Evolutionary conservation across 1,139 yeast genomes (phyloP), one percentile per base, ranked within the genome.

Genomic region (Saccharomyces hybrid): DNA sequence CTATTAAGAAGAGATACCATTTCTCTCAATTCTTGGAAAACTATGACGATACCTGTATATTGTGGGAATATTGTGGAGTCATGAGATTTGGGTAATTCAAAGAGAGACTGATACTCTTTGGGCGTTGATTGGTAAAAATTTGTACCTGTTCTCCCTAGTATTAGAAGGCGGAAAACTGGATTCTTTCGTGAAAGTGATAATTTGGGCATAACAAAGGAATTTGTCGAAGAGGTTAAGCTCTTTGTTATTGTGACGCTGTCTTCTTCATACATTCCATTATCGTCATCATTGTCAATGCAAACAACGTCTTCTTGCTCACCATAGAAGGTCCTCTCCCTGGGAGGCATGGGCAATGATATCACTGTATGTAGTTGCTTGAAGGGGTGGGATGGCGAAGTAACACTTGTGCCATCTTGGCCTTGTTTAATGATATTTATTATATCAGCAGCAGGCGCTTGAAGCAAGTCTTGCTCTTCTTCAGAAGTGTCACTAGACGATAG

Each of bases 131-230:
- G 57, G 46, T 62, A 65, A 49, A 65, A 66, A 26, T 58, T 56
- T 48, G 53, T 52, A 6, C 65, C 65, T 3, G 64, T 59, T 54
- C 64, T 62, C 4, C 68, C 68, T 7, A 65, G 53, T 25, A 66
- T 56, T 26, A 66, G 54, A 25, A 66, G 55, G 48, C 57, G 60
- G 50, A 59, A 56, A 38, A 55, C 56, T 53, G 53, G 58, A 23
- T 56, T 55, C 41, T 55, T 60, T 46, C 59, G 58, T 5, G 61
- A 54, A 11, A 64, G 49, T 0, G 70, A 63, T 20, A 67, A 51
- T 54, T 61, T 67, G 9, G 70, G 70, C 70, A 67, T 67, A n/a
- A 67, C 64, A 53, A 67, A 65, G n/a, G 68, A 64, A 25, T 31
- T 31, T 31, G 59, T 60, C 11, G 69, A 63, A 8, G 65, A 61